These are phyloP conservation scores for Ceratocystiopsis minuta DNA, from an alignment of 2,329 filamentous ascomycete genomes.

Conservation along the genomic window DNA sequence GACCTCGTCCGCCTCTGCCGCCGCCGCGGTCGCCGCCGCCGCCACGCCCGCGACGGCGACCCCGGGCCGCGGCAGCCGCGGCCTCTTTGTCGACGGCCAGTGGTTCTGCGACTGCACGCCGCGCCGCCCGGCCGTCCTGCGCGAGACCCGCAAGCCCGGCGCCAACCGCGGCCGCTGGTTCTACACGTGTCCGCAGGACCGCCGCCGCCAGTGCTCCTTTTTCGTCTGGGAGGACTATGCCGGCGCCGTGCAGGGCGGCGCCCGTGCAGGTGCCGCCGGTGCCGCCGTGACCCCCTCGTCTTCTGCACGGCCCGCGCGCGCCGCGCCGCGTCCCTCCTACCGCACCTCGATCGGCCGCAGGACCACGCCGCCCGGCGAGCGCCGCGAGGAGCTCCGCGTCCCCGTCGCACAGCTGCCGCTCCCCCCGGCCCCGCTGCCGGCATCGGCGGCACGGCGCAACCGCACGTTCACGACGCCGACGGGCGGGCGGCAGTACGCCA, in stretches of 20 bases:
- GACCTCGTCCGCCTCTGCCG: not conserved
- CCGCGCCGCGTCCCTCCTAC: slow-evolving; percentile 1
- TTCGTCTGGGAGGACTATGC: slow-evolving; percentile 28
- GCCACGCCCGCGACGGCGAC: not conserved
- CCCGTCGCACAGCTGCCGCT: not conserved
- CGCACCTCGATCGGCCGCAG: slow-evolving; percentile 7
- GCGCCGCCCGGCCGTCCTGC: slow-evolving; percentile 18
- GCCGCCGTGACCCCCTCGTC: too few relatives aligned
- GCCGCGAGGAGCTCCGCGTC: not conserved
- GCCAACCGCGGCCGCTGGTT: slow-evolving; percentile 24
- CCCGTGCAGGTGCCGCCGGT: too few relatives aligned
- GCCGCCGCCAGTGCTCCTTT: slow-evolving; percentile 20
- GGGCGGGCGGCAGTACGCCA: not conserved
- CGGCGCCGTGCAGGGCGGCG: slow-evolving; percentile 11
- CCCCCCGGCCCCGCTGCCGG: not conserved
- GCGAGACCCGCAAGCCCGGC: slow-evolving; percentile 20
- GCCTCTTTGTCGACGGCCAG: slow-evolving; percentile 10
- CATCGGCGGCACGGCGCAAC: slow-evolving; percentile 1
- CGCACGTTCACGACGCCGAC: slow-evolving; percentile 5
- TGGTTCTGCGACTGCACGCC: slow-evolving; percentile 24
- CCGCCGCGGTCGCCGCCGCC: not conserved
- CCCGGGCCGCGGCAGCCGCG: slow-evolving; percentile 6
- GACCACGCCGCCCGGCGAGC: slow-evolving; percentile 7
- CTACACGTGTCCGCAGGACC: slow-evolving; percentile 21
- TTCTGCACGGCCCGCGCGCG: too few relatives aligned